Conservation (phyloP, 495 filamentous ascomycete genomes). For the Daldinia decipiens region DNA sequence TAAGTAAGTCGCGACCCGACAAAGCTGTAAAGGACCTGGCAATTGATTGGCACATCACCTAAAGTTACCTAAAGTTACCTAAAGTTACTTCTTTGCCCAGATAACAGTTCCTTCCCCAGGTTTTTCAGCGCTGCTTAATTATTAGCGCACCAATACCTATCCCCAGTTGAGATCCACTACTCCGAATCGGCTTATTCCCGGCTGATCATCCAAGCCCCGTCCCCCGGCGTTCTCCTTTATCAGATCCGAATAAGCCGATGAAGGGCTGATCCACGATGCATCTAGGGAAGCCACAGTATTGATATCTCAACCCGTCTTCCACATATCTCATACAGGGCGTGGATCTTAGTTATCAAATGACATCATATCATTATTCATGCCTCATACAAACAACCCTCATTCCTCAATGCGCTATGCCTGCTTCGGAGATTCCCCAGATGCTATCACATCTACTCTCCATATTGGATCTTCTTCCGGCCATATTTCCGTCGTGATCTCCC, state of each 20-base stretch:
- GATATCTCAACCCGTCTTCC: too few species aligned
- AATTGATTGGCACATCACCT: conserved; percentile 14
- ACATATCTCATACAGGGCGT: neutral
- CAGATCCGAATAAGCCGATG: conserved; percentile 23
- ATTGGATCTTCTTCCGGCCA: neutral
- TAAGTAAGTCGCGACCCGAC: conserved; percentile 13
- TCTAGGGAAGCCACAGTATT: neutral
- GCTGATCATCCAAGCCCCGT: conserved; percentile 20
- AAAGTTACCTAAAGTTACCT: neutral
- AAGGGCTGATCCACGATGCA: neutral
- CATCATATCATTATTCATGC: conserved; percentile 2
- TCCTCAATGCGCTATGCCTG: conserved; percentile 16
- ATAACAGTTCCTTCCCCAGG: conserved; percentile 32
- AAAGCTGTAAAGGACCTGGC: conserved; percentile 15
- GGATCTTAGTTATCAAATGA: neutral
- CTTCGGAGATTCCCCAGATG: conserved; percentile 29
- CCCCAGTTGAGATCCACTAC: neutral
- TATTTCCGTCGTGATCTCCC: neutral
- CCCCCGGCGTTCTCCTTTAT: conserved; percentile 12
- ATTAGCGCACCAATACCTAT: conserved; percentile 36
- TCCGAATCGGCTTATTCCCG: conserved; percentile 23
- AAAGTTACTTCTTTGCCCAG: neutral
- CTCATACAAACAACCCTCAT: neutral
- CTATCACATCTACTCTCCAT: conserved; percentile 20
- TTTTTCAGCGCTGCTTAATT: conserved; percentile 21